phyloP scores from a whole-genome alignment of 192 early-diverging fungal species.

The Linnemannia schmuckeri region DNA sequence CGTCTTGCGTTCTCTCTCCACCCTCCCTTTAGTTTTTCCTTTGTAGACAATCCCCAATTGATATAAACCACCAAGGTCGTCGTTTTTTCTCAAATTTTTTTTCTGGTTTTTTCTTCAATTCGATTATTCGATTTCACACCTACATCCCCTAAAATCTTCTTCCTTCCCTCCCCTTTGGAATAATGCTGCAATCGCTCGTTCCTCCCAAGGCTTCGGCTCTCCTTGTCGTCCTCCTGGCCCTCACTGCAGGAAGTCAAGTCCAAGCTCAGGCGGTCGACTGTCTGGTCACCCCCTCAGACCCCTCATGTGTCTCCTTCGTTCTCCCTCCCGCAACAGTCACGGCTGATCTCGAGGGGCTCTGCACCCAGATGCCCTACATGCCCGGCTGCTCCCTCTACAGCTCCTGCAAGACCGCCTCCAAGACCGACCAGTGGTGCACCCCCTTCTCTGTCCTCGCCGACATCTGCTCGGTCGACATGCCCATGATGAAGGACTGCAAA shows the following conservation, averaged over 20 bases:
- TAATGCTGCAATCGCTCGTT: slow-evolving; percentile 15
- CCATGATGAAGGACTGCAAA: slow-evolving; percentile 59
- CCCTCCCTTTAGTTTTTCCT: neutral
- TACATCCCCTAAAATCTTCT: neutral
- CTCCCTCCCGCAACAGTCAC: slow-evolving; percentile 43
- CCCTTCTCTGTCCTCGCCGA: slow-evolving; percentile 61
- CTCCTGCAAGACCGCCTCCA: slow-evolving; percentile 42
- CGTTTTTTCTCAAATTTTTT: neutral
- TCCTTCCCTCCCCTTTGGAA: slow-evolving; percentile 6
- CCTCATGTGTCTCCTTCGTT: slow-evolving; percentile 42
- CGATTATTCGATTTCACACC: neutral
- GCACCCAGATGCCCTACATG: slow-evolving; percentile 65
- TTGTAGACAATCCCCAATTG: neutral
- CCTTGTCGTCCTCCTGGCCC: slow-evolving; percentile 5
- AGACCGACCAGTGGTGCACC: slow-evolving; percentile 64
- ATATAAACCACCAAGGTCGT: neutral
- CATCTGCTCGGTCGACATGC: slow-evolving; percentile 66
- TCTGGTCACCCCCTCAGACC: slow-evolving; percentile 41
- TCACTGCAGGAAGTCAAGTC: neutral
- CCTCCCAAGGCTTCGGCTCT: slow-evolving; percentile 1
- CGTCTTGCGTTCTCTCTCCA: neutral
- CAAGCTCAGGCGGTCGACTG: slow-evolving; percentile 35
- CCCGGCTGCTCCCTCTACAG: slow-evolving; percentile 59
- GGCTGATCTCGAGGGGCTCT: slow-evolving; percentile 51
- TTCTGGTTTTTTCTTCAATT: neutral